Conservation (phyloP, 495 filamentous ascomycete species). For the Penicillium psychrofluorescens region DNA sequence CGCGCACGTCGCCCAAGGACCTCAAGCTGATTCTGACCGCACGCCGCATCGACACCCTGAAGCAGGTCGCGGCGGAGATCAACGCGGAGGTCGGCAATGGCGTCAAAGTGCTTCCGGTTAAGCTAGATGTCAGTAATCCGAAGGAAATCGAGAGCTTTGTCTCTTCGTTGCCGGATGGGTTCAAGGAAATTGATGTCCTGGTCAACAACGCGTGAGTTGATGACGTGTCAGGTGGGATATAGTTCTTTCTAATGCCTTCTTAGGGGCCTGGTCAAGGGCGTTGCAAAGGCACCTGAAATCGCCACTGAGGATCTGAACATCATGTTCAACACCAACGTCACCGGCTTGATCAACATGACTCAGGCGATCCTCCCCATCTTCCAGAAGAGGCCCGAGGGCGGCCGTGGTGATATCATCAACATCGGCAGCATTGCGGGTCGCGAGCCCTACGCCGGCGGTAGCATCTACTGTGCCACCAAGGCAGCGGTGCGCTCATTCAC, state of each 20-base stretch:
- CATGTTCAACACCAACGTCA: constrained; percentile 93
- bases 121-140: constrained; percentile 80
- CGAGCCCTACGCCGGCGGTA: constrained; percentile 81
- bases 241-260: not conserved
- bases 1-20: constrained; percentile 70
- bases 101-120: constrained; percentile 72
- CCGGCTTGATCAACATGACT: constrained; percentile 93
- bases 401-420: constrained; percentile 91
- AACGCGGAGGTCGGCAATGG: constrained; percentile 70
- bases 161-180: constrained; percentile 67
- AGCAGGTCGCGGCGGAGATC: constrained; percentile 72
- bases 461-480: constrained; percentile 96
- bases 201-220: constrained; percentile 93
- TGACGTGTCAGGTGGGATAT: constrained; percentile 49
- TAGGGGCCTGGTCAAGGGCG: constrained; percentile 80
- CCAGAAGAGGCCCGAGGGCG: constrained; percentile 70
- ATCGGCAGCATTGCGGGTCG: constrained; percentile 92
- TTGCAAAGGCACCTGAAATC: constrained; percentile 82
- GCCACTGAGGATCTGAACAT: constrained; percentile 70
- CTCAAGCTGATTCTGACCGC: constrained; percentile 86
- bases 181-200: constrained; percentile 55
- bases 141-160: constrained; percentile 74
- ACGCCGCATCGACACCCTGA: constrained; percentile 68
- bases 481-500: constrained; percentile 88
- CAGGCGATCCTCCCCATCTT: constrained; percentile 84